These are phyloP conservation scores for Leccinum barrowsii DNA, from an alignment of 768 basidiomycete species.

Conservation along the genomic window DNA sequence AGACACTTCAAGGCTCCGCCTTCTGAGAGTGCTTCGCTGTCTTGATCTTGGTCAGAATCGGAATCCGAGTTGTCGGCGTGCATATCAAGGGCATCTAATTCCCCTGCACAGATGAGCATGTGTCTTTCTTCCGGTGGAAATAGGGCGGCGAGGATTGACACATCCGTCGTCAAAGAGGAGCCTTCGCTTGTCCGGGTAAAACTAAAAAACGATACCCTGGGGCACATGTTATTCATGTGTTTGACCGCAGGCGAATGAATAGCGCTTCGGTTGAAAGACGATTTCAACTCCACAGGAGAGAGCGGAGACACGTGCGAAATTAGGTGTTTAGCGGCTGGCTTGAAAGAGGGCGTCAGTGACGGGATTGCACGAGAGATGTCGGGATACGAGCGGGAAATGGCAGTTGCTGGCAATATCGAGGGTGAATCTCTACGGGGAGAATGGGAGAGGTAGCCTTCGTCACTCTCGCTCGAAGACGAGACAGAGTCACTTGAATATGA, in stretches of 20 bases:
- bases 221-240: conserved; percentile 6
- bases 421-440: conserved; percentile 43
- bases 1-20: conserved; percentile 57
- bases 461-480: conserved; percentile 36
- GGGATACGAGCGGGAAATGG: conserved; percentile 41
- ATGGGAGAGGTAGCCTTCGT: conserved; percentile 57
- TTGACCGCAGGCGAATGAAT: conserved; percentile 14
- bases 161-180: conserved; percentile 72
- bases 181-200: conserved; percentile 77
- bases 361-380: conserved; percentile 36
- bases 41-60: conserved; percentile 39
- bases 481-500: conserved; percentile 25
- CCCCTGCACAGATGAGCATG: conserved; percentile 70
- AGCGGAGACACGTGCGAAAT: conserved; percentile 33
- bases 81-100: conserved; percentile 57
- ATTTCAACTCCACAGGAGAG: conserved; percentile 23
- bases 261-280: conserved; percentile 6
- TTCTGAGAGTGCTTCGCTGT: conserved; percentile 29
- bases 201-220: conserved; percentile 68
- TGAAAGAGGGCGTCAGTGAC: conserved; percentile 30
- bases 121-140: conserved; percentile 71
- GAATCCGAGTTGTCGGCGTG: conserved; percentile 30
- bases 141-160: conserved; percentile 59
- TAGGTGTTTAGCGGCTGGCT: conserved; percentile 38
- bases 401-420: conserved; percentile 31